Conservation (phyloP, 23 red algal genomes). For the Gracilaria domingensis region DNA sequence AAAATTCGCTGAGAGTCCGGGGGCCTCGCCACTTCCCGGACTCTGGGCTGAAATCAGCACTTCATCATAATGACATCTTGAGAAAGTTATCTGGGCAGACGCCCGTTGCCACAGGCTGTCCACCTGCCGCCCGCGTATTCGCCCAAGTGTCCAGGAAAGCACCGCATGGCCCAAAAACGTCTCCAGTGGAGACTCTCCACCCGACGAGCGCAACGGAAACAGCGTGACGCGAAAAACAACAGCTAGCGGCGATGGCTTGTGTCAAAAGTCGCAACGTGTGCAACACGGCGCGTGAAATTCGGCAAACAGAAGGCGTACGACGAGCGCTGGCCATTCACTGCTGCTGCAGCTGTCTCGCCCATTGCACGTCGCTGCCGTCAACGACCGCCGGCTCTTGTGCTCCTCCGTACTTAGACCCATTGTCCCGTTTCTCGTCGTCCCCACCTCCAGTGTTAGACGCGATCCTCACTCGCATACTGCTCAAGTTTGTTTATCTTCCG, state of each 20-base stretch:
- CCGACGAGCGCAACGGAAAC: conserved; percentile 3
- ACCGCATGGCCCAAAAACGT: neutral
- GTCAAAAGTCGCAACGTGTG: neutral
- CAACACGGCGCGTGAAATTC: neutral
- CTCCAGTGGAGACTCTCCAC: too few species aligned
- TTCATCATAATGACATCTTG: too few species aligned
- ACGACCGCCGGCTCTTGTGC: too few species aligned
- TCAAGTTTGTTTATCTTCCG: neutral
- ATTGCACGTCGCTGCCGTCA: neutral
- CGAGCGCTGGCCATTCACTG: neutral
- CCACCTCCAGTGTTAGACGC: too few species aligned
- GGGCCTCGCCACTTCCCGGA: too few species aligned
- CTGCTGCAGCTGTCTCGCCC: neutral
- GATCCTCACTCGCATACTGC: neutral
- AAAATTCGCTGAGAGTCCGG: too few species aligned
- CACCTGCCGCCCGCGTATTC: neutral
- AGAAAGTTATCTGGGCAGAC: too few species aligned
- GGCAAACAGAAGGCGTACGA: neutral
- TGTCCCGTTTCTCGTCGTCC: too few species aligned
- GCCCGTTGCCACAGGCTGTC: neutral
- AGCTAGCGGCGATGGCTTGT: neutral
- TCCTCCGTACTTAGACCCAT: too few species aligned
- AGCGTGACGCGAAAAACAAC: neutral
- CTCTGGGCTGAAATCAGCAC: too few species aligned
- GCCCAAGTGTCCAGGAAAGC: neutral